A percentile compares a stretch with the other conserved stretches of the same genome.
Evolutionary conservation across 768 basidiomycete species (phyloP).

Genomic region (Suillus bovinus): DNA sequence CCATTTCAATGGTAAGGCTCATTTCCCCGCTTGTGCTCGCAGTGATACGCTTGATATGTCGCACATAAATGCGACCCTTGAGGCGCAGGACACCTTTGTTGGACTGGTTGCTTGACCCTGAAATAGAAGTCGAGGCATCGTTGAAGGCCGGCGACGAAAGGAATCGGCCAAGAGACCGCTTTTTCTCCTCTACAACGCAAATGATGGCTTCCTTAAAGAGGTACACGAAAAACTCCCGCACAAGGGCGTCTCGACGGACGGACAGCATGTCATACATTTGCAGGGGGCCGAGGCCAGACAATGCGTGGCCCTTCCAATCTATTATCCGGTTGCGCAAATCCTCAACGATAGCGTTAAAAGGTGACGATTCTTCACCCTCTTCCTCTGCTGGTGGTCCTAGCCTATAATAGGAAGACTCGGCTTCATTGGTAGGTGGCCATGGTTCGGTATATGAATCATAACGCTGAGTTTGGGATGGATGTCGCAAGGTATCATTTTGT

Average conservation of each 20-base stretch:
- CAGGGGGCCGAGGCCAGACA: conserved; percentile 84
- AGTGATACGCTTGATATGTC: conserved; percentile 89
- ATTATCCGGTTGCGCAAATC: conserved; percentile 89
- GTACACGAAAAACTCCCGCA: conserved; percentile 95
- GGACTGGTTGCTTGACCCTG: conserved; percentile 31
- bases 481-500: conserved; percentile 11
- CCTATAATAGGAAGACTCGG: conserved; percentile 31
- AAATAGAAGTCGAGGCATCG: conserved; percentile 47
- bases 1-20: conserved; percentile 97
- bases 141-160: conserved; percentile 63
- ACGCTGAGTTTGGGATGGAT: conserved; percentile 11
- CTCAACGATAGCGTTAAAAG: conserved; percentile 82
- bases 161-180: conserved; percentile 74
- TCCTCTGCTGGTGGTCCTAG: conserved; percentile 42
- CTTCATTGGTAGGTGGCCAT: conserved; percentile 30
- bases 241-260: conserved; percentile 85
- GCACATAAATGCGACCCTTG: conserved; percentile 94
- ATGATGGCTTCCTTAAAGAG: conserved; percentile 98
- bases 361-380: conserved; percentile 45
- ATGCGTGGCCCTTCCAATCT: conserved; percentile 94
- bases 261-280: conserved; percentile 92
- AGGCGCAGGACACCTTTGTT: conserved; percentile 78
- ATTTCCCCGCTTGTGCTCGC: conserved; percentile 82
- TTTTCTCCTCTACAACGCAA: conserved; percentile 97
- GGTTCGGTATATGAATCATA: conserved; percentile 20